Evolutionary conservation across 768 basidiomycete genomes (phyloP).

Genomic region (Suillus lakei): DNA sequence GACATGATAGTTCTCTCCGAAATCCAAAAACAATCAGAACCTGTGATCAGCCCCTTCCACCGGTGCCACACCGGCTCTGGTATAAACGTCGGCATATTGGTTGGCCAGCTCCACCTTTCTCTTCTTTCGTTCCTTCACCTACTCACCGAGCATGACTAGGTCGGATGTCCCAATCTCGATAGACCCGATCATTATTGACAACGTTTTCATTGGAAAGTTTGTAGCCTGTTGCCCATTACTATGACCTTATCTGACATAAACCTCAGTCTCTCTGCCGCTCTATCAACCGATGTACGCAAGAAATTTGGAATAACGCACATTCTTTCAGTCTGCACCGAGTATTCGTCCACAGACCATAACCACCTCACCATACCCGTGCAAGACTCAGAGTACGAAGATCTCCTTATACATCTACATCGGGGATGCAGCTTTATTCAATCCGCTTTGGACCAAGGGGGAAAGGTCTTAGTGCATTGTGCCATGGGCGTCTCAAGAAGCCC

Average conservation of each 20-base stretch:
- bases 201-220: constrained; percentile 42
- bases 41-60: background rate
- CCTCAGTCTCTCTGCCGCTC: constrained; percentile 36
- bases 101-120: constrained; percentile 13
- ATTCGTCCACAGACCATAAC: constrained; percentile 46
- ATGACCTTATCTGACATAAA: constrained; percentile 6
- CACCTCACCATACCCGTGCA: constrained; percentile 41
- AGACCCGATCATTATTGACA: constrained; percentile 33
- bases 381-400: constrained; percentile 55
- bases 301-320: constrained; percentile 57
- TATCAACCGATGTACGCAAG: constrained; percentile 33
- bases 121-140: constrained; percentile 7
- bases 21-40: background rate
- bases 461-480: constrained; percentile 72
- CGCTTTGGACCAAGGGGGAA: constrained; percentile 56
- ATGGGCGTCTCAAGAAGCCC: constrained; percentile 76
- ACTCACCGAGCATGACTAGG: constrained; percentile 31
- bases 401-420: constrained; percentile 66
- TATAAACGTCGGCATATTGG: constrained; percentile 14
- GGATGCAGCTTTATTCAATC: constrained; percentile 66
- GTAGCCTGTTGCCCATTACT: constrained; percentile 7
- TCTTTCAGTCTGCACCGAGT: constrained; percentile 63
- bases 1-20: background rate
- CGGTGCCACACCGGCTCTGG: constrained; percentile 4
- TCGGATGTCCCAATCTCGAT: constrained; percentile 30